Percentiles rank a stretch among this genome's conserved stretches.
Conservation (phyloP, 2,329 filamentous ascomycete species). For the Microsporum ferrugineum region DNA sequence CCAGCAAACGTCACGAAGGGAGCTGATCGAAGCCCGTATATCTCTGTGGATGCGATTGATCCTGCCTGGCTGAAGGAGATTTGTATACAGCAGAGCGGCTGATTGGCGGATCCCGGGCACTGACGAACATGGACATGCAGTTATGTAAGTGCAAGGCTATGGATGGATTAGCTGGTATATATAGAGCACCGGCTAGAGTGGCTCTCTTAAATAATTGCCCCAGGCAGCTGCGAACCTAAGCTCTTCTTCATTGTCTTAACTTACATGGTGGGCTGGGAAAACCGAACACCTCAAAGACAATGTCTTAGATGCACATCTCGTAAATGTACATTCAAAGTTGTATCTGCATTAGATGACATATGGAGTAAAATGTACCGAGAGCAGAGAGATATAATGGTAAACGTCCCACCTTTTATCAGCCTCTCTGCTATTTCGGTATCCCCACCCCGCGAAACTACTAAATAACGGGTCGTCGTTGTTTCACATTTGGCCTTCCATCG, state of each 20-base stretch:
- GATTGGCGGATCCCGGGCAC: neutral
- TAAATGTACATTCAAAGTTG: neutral
- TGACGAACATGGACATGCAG: too few relatives aligned
- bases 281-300: neutral
- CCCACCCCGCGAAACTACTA: neutral
- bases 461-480: neutral
- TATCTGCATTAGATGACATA: neutral
- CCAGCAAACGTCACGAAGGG: conserved; percentile 19
- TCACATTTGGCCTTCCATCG: neutral
- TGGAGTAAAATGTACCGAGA: neutral
- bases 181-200: too few relatives aligned
- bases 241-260: neutral
- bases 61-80: conserved; percentile 24
- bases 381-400: too few relatives aligned
- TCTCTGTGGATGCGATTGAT: conserved; percentile 24
- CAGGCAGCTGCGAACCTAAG: neutral
- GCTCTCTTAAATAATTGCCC: neutral
- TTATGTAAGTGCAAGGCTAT: too few relatives aligned
- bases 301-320: neutral
- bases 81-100: neutral
- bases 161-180: too few relatives aligned
- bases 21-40: conserved; percentile 23
- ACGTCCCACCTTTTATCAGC: neutral
- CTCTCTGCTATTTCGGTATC: neutral
- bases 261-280: neutral